phyloP scores from a whole-genome alignment of 352 stramenopile species.

The Phytophthora hybrid region DNA sequence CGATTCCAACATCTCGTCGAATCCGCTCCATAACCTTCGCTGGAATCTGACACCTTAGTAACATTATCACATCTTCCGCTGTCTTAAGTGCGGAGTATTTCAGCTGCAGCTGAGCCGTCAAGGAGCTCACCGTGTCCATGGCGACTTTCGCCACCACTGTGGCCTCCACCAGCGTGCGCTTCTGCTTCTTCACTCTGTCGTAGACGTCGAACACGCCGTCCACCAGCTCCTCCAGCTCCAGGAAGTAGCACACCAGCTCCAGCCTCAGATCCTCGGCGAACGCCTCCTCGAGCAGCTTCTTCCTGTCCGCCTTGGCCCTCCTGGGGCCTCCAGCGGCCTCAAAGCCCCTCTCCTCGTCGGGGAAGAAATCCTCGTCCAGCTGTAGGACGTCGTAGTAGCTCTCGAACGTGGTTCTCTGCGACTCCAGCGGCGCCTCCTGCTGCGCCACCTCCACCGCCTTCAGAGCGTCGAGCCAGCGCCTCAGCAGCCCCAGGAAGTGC shows the following conservation, averaged over 20 bases:
- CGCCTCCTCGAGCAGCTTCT: constrained; percentile 23
- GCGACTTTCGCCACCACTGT: constrained; percentile 40
- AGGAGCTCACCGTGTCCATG: constrained; percentile 21
- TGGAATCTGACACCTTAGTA: constrained; percentile 8
- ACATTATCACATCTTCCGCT: constrained; percentile 18
- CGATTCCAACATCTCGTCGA: not conserved
- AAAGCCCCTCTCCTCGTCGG: not conserved
- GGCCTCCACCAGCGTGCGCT: constrained; percentile 44
- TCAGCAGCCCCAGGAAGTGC: constrained; percentile 16
- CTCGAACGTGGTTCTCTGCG: constrained; percentile 11
- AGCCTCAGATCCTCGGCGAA: constrained; percentile 39
- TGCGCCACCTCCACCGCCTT: not conserved
- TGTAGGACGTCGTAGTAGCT: constrained; percentile 14
- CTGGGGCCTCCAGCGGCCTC: constrained; percentile 21
- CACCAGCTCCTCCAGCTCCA: constrained; percentile 38
- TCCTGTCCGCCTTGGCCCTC: constrained; percentile 8
- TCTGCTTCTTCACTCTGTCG: constrained; percentile 34
- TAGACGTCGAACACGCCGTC: constrained; percentile 32
- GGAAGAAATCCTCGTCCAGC: not conserved
- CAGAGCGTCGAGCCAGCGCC: constrained; percentile 3
- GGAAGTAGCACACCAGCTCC: constrained; percentile 35
- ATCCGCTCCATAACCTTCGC: not conserved
- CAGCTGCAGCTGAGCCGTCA: constrained; percentile 29
- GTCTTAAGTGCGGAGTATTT: constrained; percentile 23
- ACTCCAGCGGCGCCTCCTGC: not conserved